A percentile compares a stretch with the other conserved stretches of the same genome.
phyloP scores from a whole-genome alignment of 345 rosid species.

The Boechera retrofracta region DNA sequence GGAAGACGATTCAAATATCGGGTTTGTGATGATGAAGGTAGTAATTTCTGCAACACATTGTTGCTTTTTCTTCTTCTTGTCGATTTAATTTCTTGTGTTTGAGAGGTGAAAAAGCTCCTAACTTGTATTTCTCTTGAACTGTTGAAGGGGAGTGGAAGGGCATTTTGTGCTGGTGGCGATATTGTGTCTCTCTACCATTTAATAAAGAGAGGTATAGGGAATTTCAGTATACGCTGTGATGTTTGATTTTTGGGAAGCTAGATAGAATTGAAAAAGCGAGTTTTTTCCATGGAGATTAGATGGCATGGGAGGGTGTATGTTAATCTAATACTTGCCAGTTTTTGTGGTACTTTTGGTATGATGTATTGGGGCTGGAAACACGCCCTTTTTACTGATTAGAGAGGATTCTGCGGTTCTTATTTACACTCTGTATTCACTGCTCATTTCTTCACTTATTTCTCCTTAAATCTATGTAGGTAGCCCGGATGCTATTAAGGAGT shows the following conservation, averaged over 20 bases:
- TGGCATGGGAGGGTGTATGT: conserved; percentile 11
- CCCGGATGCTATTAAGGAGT: conserved; percentile 52
- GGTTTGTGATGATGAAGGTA: conserved; percentile 80
- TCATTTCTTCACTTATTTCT: conserved; percentile 4
- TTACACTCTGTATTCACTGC: background rate
- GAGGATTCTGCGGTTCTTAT: background rate
- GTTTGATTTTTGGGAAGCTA: conserved; percentile 5
- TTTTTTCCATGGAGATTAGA: background rate
- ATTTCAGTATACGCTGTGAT: background rate
- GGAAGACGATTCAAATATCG: conserved; percentile 84
- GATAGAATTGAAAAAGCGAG: background rate
- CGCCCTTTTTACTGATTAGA: background rate
- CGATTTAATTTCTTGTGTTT: background rate
- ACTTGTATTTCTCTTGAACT: conserved; percentile 25
- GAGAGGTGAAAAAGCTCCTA: conserved; percentile 10
- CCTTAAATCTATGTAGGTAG: conserved; percentile 42
- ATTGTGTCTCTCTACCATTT: conserved; percentile 68
- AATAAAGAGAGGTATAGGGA: conserved; percentile 62
- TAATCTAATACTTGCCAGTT: background rate
- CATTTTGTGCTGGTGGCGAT: conserved; percentile 97
- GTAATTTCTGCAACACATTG: conserved; percentile 27
- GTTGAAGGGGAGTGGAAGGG: conserved; percentile 91
- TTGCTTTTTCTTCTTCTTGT: background rate
- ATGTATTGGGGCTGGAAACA: background rate
- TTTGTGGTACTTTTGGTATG: background rate